phyloP scores from a whole-genome alignment of 495 filamentous ascomycete species.

The Pyrenula aspistea region DNA sequence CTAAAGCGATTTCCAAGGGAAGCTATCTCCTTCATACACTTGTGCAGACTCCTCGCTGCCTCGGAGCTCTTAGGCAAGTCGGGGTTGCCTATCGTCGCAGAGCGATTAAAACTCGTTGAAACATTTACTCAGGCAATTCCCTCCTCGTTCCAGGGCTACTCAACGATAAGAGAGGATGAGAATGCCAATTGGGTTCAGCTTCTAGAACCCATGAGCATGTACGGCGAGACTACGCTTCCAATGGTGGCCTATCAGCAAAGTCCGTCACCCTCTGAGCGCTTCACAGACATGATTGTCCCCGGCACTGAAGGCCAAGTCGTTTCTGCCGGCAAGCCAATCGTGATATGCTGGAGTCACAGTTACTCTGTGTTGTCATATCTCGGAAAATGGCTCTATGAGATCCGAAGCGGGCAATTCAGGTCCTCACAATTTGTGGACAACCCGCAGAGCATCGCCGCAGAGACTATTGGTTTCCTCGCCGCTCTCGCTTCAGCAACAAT shows the following conservation, averaged over 20 bases:
- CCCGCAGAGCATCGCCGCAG: constrained; percentile 39
- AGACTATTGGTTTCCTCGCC: constrained; percentile 52
- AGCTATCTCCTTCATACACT: constrained; percentile 61
- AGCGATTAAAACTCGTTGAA: constrained; percentile 48
- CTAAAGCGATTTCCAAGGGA: constrained; percentile 78
- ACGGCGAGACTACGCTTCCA: constrained; percentile 14
- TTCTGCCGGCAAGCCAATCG: constrained; percentile 49
- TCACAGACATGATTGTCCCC: constrained; percentile 24
- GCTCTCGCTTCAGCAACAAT: constrained; percentile 33
- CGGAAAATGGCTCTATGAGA: constrained; percentile 56
- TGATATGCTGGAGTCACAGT: constrained; percentile 55
- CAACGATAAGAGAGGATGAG: constrained; percentile 70
- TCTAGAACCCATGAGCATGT: constrained; percentile 17
- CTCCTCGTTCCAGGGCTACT: constrained; percentile 52
- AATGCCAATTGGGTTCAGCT: constrained; percentile 52
- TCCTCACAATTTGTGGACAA: constrained; percentile 3
- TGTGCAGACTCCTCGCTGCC: constrained; percentile 43
- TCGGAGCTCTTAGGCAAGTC: constrained; percentile 16
- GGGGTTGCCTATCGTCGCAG: constrained; percentile 29
- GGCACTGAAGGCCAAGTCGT: constrained; percentile 60
- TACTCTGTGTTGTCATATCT: constrained; percentile 72
- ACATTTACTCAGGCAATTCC: constrained; percentile 65
- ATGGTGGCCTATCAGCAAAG: constrained; percentile 23
- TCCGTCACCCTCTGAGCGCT: neutral
- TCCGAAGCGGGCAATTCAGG: constrained; percentile 20